These are phyloP conservation scores for Rhodotorula sp. DNA, from an alignment of 1,284 basidiomycete species.

Conservation along the genomic window DNA sequence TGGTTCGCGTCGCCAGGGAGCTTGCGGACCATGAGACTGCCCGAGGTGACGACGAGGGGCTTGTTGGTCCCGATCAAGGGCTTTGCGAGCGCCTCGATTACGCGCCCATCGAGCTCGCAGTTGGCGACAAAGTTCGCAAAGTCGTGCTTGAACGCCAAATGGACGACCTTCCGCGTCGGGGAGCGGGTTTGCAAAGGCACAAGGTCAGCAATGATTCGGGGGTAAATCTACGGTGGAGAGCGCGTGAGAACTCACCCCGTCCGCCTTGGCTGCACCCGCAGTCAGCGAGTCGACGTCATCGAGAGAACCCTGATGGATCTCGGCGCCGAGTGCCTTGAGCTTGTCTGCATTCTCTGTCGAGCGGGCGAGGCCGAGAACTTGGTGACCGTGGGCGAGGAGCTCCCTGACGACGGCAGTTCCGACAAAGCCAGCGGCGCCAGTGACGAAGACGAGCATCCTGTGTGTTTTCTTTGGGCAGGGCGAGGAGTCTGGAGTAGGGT, in stretches of 20 bases:
- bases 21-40: slow-evolving; percentile 14
- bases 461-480: too few species aligned
- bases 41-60: slow-evolving; percentile 34
- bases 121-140: slow-evolving; percentile 26
- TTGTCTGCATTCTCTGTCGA: slow-evolving; percentile 35
- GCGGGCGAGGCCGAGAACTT: slow-evolving; percentile 44
- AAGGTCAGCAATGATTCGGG: not conserved
- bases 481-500: too few species aligned
- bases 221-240: not conserved
- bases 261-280: slow-evolving; percentile 35
- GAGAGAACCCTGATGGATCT: slow-evolving; percentile 33
- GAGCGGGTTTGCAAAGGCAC: not conserved
- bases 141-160: slow-evolving; percentile 46
- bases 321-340: slow-evolving; percentile 36
- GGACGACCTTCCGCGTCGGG: slow-evolving; percentile 35
- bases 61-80: slow-evolving; percentile 40
- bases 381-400: slow-evolving; percentile 43
- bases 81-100: slow-evolving; percentile 35
- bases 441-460: slow-evolving; percentile 48
- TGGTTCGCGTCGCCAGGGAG: not conserved
- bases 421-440: slow-evolving; percentile 45
- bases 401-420: slow-evolving; percentile 39
- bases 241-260: slow-evolving; percentile 31
- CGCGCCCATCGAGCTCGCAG: slow-evolving; percentile 30
- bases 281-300: slow-evolving; percentile 43